Conservation (phyloP, 257 asterid species). For the Salvia hispanica region DNA sequence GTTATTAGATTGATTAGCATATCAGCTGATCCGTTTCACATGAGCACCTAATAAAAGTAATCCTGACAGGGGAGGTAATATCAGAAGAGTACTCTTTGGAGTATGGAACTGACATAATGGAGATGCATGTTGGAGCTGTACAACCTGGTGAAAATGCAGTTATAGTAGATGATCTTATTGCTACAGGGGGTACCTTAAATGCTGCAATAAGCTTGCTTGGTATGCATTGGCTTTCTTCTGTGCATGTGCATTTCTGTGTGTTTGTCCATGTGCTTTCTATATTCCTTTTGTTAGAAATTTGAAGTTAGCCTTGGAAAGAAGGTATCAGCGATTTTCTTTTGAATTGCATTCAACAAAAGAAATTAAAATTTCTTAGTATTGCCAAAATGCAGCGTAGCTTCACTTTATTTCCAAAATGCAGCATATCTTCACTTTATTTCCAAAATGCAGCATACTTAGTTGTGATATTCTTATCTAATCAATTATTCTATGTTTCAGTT, state of each 20-base stretch:
- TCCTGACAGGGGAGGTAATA: constrained; percentile 75
- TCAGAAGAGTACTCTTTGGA: constrained; percentile 94
- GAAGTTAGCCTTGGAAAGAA: background rate
- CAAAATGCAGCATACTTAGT: too few relatives aligned
- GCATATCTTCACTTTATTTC: too few relatives aligned
- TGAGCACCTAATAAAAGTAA: constrained; percentile 21
- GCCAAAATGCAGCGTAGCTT: too few relatives aligned
- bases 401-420: too few relatives aligned
- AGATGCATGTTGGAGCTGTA: constrained; percentile 99
- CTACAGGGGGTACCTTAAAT: constrained; percentile 88
- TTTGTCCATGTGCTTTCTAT: background rate
- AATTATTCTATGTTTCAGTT: too few relatives aligned
- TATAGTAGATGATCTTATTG: constrained; percentile 89
- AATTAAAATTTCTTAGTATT: too few relatives aligned
- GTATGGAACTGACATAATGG: constrained; percentile 86
- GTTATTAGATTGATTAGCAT: background rate
- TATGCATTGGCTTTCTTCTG: constrained; percentile 27
- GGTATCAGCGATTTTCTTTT: too few relatives aligned
- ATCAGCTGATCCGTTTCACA: background rate
- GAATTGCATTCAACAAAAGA: too few relatives aligned
- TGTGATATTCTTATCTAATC: too few relatives aligned
- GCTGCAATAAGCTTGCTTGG: constrained; percentile 94
- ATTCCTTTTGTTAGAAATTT: background rate
- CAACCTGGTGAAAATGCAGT: constrained; percentile 80
- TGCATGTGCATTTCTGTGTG: background rate